Conservation (phyloP, 192 early-diverging fungal genomes). For the Coemansia sp. region DNA sequence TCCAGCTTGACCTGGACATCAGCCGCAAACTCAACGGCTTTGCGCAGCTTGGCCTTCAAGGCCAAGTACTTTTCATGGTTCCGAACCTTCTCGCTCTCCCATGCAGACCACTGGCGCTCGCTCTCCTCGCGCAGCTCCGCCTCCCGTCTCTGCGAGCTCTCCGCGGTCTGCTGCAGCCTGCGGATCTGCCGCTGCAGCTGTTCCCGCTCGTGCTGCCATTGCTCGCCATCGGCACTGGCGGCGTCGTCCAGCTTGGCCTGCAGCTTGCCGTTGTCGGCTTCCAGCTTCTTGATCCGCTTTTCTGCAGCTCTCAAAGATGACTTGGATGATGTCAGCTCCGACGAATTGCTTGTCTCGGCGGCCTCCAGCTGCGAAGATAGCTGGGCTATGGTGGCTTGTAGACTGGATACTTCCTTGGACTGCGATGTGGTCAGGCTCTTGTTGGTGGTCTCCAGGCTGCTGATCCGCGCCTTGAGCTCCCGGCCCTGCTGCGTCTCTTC, state of each 20-base stretch:
- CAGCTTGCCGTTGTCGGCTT: constrained; percentile 26
- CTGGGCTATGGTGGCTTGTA: constrained; percentile 31
- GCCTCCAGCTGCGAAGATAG: constrained; percentile 33
- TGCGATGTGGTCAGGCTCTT: constrained; percentile 32
- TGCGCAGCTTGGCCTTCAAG: constrained; percentile 31
- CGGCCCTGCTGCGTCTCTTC: constrained; percentile 16
- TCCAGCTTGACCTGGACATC: constrained; percentile 32
- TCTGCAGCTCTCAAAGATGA: constrained; percentile 21
- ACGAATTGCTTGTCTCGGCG: constrained; percentile 18
- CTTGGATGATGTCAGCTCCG: constrained; percentile 10
- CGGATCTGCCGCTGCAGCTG: constrained; percentile 35
- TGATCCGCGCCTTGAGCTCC: constrained; percentile 16
- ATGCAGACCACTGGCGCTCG: constrained; percentile 35
- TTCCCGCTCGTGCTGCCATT: constrained; percentile 44
- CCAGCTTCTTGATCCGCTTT: constrained; percentile 20
- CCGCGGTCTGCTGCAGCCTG: constrained; percentile 31
- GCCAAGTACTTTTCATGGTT: constrained; percentile 39
- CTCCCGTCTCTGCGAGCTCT: constrained; percentile 35
- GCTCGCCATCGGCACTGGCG: constrained; percentile 1
- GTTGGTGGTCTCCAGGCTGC: constrained; percentile 29
- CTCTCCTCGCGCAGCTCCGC: constrained; percentile 49
- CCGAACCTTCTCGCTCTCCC: constrained; percentile 43
- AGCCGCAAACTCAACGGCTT: constrained; percentile 39
- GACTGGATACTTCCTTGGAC: constrained; percentile 17
- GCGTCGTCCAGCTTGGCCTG: constrained; percentile 22